These are phyloP conservation scores for Talaromyces sp. DNA, from an alignment of 2,329 filamentous ascomycete species.

Conservation along the genomic window DNA sequence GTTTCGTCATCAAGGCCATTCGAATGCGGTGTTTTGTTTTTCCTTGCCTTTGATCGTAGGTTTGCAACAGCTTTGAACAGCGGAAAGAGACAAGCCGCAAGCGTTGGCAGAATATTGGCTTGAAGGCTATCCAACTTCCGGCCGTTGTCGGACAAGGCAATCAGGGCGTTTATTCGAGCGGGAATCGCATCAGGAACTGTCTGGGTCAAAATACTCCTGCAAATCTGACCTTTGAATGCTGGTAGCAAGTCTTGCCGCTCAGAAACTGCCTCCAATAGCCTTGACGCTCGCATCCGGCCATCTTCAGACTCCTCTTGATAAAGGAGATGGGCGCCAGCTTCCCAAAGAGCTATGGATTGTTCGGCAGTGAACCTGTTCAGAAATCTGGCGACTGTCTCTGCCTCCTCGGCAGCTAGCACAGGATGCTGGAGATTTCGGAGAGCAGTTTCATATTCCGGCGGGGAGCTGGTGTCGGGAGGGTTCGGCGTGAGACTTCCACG, in stretches of 20 bases:
- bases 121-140: constrained; percentile 37
- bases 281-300: constrained; percentile 30
- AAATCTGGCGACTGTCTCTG: constrained; percentile 27
- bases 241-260: constrained; percentile 35
- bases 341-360: constrained; percentile 36
- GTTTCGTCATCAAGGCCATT: constrained; percentile 32
- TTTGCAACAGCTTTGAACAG: constrained; percentile 33
- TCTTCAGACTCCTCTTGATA: constrained; percentile 29
- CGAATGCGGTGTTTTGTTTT: constrained; percentile 26
- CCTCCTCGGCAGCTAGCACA: constrained; percentile 32
- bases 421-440: constrained; percentile 28
- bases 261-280: constrained; percentile 31
- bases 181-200: constrained; percentile 33
- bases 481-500: constrained; percentile 32
- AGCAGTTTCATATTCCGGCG: constrained; percentile 33
- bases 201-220: constrained; percentile 29
- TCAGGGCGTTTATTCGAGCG: constrained; percentile 33
- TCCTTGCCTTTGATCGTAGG: constrained; percentile 33
- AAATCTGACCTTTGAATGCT: constrained; percentile 27
- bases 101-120: constrained; percentile 33
- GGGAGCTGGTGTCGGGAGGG: constrained; percentile 32
- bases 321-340: constrained; percentile 33
- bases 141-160: constrained; percentile 38
- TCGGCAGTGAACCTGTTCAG: constrained; percentile 34
- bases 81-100: constrained; percentile 34